Evolutionary conservation across 176 grass and related monocot genomes (phyloP).

Genomic region (Oryza longistaminata): DNA sequence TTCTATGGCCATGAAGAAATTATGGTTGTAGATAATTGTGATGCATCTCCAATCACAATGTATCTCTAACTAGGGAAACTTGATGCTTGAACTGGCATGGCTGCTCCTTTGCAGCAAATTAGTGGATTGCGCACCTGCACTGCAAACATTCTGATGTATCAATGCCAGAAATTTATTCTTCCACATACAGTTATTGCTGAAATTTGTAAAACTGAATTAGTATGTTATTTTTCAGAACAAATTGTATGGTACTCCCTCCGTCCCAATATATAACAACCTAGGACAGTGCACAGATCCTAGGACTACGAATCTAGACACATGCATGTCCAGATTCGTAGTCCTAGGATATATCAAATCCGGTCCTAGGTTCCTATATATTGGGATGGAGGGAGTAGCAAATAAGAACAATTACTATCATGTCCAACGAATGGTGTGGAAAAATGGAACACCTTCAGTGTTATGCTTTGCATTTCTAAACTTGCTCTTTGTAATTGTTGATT

Average conservation of each 20-base stretch:
- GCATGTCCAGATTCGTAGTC: no score
- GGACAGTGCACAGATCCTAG: no score
- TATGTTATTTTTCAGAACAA: not conserved
- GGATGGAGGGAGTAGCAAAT: not conserved
- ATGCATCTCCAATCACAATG: not conserved
- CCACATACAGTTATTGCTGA: not conserved
- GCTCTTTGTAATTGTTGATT: not conserved
- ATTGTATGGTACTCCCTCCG: not conserved
- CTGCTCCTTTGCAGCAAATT: not conserved
- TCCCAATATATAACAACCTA: no score
- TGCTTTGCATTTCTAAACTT: not conserved
- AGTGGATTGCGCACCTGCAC: not conserved
- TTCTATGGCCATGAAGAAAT: not conserved
- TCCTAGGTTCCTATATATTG: no score
- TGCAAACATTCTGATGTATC: not conserved
- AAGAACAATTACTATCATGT: not conserved
- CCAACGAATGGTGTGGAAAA: not conserved
- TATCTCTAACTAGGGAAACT: not conserved
- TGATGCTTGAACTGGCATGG: not conserved
- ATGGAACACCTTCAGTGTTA: not conserved
- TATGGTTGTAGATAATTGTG: not conserved
- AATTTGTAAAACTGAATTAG: not conserved
- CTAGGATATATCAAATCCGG: no score
- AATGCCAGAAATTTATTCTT: not conserved
- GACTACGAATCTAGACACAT: no score